Base-by-base conservation (phyloP, 306 rosid genomes). In the Malus sylvestris region DNA sequence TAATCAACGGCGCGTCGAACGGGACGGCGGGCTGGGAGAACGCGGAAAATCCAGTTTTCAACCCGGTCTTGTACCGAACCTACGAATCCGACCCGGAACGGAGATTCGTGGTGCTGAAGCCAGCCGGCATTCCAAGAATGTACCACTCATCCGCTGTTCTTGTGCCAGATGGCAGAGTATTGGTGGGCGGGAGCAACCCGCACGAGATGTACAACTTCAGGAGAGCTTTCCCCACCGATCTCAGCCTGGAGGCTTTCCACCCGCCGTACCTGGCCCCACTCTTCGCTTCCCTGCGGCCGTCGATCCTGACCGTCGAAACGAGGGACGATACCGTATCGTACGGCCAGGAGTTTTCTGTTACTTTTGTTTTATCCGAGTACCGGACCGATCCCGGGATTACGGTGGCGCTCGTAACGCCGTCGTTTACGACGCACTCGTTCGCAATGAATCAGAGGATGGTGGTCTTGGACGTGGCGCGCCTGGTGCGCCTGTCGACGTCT, bases 161-260 rank as follows among this genome's bases (percentile, higher is more conserved):
- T 0, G 49, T 89, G 76, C 89, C 90, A 35, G 89, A 89, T 77
- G 97, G 97, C 63, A 80, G 88, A 38, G 73, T 91, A 22, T 76
- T 93, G 78, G 98, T 91, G 72, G 93, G 98, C 1, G 98, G 98
- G 27, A 91, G 98, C 51, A 93, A 93, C 72, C 95, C 98, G 0
- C 95, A 93, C 46, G 32, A 72, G 12, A 20, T 27, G 45, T 89
- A 93, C 66, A 83, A 91, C 73, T 93, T 91, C 81, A 81, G 62
- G 19, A 81, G 82, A 19, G 8, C 78, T 30, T 85, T 68, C 68
- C 98, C 85, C 14, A 93, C 98, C 0, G 91, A 91, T 2, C 71
- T 93, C 51, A 93, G 98, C 70, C 66, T 93, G 77, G 93, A 91
- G 69, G 89, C 84, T 0, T 93, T 75, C 61, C 78, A 77, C 30